Base-by-base conservation (phyloP, 164 flowering plant genomes). In the Tinospora cordifolia region DNA sequence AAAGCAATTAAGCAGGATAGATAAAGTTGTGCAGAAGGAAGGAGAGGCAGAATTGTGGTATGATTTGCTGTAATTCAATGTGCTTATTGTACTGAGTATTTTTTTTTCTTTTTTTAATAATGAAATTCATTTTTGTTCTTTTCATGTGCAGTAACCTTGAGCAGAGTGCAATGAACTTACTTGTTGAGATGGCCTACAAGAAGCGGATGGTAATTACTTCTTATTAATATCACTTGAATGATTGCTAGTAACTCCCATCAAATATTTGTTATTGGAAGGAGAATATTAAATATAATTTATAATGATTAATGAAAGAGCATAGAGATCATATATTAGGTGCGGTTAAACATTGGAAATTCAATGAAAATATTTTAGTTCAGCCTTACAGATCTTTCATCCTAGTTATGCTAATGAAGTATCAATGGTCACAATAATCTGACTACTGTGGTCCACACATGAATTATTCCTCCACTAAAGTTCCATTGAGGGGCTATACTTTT, bases 91-190 rank as follows among this genome's bases (percentile, higher is more conserved):
- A 21, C 27, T 54, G 27, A 47, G n/a, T 54, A n/a, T n/a, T n/a
- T n/a, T n/a, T n/a, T n/a, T n/a, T n/a, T n/a, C n/a, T n/a, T n/a
- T 39, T 30, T 62, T 62, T 19, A 66, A 25, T 60, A 39, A 68
- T 51, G 68, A 57, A 14, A 26, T 41, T 30, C n/a, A 30, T 25
- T 47, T 27, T 49, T 60, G 49, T 66, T 69, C 40, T 65, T 70
- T 73, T 46, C 27, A 62, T 76, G 57, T 83, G 78, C 89, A 91
- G 97, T 86, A 72, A 73, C 47, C 87, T 81, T 74, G 97, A 93
- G 83, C 86, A 81, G 74, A 73, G 82, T 76, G 96, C 97, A 7
- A 80, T 93, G 90, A 78, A 86, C 76, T 84, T 81, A 71, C 90
- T 91, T 68, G 79, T 83, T 69, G 97, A 91, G 78, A 74, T 84